phyloP scores from a whole-genome alignment of 2,329 filamentous ascomycete species.

The Fusarium sp. region DNA sequence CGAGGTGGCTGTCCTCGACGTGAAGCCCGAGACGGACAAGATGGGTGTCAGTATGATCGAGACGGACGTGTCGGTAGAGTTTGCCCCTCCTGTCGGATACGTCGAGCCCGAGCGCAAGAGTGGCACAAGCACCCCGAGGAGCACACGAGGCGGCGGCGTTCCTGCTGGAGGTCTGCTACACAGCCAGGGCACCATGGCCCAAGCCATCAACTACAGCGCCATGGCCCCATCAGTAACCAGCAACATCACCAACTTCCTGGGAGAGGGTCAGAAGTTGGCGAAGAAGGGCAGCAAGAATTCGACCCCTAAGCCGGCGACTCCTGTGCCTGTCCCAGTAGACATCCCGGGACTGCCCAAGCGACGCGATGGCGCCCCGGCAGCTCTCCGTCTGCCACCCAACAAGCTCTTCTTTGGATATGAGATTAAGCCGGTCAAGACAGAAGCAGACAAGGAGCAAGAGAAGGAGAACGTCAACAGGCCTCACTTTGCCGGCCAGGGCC shows the following conservation, averaged over 20 bases:
- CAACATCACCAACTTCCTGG: slow-evolving; percentile 81
- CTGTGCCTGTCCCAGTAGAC: slow-evolving; percentile 60
- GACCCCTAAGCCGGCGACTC: slow-evolving; percentile 76
- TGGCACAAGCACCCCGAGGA: slow-evolving; percentile 89
- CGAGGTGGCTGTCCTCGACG: slow-evolving; percentile 92
- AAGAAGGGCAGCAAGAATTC: slow-evolving; percentile 81
- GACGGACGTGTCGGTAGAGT: slow-evolving; percentile 96
- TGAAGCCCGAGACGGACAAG: slow-evolving; percentile 85
- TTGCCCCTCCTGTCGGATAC: slow-evolving; percentile 93
- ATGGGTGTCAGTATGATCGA: slow-evolving; percentile 95
- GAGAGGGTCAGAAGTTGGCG: slow-evolving; percentile 84
- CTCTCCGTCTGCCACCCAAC: slow-evolving; percentile 84
- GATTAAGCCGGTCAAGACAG: slow-evolving; percentile 86
- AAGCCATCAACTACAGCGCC: slow-evolving; percentile 94
- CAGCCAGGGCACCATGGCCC: slow-evolving; percentile 92
- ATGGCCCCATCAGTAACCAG: slow-evolving; percentile 84
- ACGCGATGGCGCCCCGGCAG: slow-evolving; percentile 83
- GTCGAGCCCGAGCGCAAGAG: slow-evolving; percentile 84
- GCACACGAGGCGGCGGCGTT: slow-evolving; percentile 67
- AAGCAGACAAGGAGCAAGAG: slow-evolving; percentile 76
- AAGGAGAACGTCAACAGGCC: slow-evolving; percentile 73
- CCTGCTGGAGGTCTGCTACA: slow-evolving; percentile 82
- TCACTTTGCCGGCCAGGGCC: slow-evolving; percentile 86
- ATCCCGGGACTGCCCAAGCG: slow-evolving; percentile 50
- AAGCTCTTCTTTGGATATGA: slow-evolving; percentile 98